These are phyloP conservation scores for Marasmius oreades DNA, from an alignment of 1,284 basidiomycete species.

Conservation along the genomic window DNA sequence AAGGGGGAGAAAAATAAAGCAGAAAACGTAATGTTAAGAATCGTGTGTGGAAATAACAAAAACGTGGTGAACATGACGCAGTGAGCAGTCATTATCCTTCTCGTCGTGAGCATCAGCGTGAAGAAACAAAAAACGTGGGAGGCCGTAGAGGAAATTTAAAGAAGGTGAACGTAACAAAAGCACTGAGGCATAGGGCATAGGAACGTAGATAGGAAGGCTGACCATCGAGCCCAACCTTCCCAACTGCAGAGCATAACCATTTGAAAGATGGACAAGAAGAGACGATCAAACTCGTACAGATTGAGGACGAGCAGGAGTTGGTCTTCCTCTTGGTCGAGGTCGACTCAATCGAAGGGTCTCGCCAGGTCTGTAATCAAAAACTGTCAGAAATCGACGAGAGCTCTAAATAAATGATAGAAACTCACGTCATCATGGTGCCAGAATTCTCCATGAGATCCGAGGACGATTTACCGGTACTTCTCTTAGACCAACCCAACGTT, in stretches of 20 bases:
- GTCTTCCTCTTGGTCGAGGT: constrained; percentile 58
- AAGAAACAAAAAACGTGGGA: background rate
- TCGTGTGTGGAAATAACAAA: background rate
- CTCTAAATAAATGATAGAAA: constrained; percentile 16
- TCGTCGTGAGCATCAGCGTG: background rate
- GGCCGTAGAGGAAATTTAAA: background rate
- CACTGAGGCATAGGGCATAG: constrained; percentile 4
- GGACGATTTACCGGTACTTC: constrained; percentile 39
- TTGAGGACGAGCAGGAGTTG: constrained; percentile 38
- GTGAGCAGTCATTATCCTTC: constrained; percentile 5
- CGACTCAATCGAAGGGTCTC: constrained; percentile 63
- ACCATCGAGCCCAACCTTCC: background rate
- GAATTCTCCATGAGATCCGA: constrained; percentile 54
- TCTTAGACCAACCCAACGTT: constrained; percentile 61
- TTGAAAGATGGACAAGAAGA: background rate
- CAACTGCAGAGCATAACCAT: background rate
- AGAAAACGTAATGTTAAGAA: background rate
- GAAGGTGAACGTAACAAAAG: background rate
- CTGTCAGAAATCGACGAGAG: constrained; percentile 5
- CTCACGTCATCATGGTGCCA: constrained; percentile 54
- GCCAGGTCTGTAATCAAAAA: constrained; percentile 39
- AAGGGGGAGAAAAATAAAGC: background rate
- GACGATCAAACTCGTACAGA: background rate
- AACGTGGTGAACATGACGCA: constrained; percentile 3
- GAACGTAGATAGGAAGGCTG: background rate